Base-by-base conservation (phyloP, 2,329 filamentous ascomycete genomes). In the Chaetomium strumarium region DNA sequence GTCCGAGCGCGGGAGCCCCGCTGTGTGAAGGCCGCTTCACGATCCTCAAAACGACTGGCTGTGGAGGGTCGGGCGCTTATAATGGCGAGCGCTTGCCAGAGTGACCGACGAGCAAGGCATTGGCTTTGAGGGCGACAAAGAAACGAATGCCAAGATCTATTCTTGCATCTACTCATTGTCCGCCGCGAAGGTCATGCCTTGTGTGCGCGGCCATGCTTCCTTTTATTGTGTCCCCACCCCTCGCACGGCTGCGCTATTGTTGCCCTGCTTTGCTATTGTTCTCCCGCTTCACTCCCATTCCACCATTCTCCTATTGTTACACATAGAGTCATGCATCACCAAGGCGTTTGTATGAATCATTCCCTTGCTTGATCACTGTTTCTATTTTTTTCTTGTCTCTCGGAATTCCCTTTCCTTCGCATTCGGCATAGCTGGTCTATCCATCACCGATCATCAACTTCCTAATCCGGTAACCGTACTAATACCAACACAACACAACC, bases 31-130 rank as follows among this genome's bases (percentile, higher is more conserved):
- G 58, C 55, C 58, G 60, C 61, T 50, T 38, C 7, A 29, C 17
- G 13, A 37, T 31, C 56, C 55, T 38, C 20, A 48, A 24, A 62
- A 60, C 46, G 60, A 65, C 61, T 65, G 63, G 62, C 62, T 61
- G 54, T 19, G 46, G 57, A 42, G 37, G 38, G 39, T 49, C 59
- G 24, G 55, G 60, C 61, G 61, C 59, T 58, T 62, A n/a, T n/a
- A 58, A 46, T 45, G 43, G 40, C 52, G 33, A 53, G 54, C 49
- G 51, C 55, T 53, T 56, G 50, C 55, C 53, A 54, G 58, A 55
- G 52, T 36, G n/a, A 39, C 17, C 42, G 49, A 52, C 20, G 40
- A 11, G 33, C 44, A 46, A 51, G 42, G 49, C 30, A 52, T 54
- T 55, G 53, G 52, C 43, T 54, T 54, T 50, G 47, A 51, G 33